Base-by-base conservation (phyloP, 1,139 yeast species). In the Geotrichum candidum region DNA sequence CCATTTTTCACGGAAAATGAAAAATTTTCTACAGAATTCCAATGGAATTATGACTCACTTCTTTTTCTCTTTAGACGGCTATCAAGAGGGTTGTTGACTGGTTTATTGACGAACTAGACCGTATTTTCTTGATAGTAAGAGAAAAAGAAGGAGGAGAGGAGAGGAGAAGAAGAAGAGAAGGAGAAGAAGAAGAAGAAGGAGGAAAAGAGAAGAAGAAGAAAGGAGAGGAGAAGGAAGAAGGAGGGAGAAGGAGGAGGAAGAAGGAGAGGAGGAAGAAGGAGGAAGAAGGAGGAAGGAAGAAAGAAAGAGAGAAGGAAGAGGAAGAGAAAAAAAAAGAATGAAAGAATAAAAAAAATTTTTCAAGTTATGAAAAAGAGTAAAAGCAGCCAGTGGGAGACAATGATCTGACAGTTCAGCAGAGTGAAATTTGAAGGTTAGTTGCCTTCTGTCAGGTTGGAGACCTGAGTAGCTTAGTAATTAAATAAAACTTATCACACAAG, bases 101-200 rank as follows among this genome's bases (percentile, higher is more conserved):
- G 48, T 41, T 29, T 41, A 41, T 41, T 41, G 48, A n/a, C 48
- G 48, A 56, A 41, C 52, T 54, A 56, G 38, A 51, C 41, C 53
- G 59, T 54, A 56, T 31, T n/a, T 29, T 56, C 38, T 50, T 51
- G 59, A 38, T 27, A 29, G 31, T 25, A 29, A 27, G 31, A 54
- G 35, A 41, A 41, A 41, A 41, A 41, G 50, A 53, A 41, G 22
- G 56, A 50, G 33, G 25, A 48, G 31, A 50, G 33, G 25, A 48
- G 31, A 33, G 38, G 46, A 22, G 33, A 51, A 51, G 52, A n/a
- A 50, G 33, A 33, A 53, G 52, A 35, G 48, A 23, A 53, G 29
- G 23, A 27, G 31, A 31, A 50, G 55, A 41, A 56, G 58, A 54
- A 29, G n/a, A 27, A 45, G n/a, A 18, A 22, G 50, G 54, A 53